phyloP scores from a whole-genome alignment of 2,329 filamentous ascomycete genomes.

The Trichophyton equinum region DNA sequence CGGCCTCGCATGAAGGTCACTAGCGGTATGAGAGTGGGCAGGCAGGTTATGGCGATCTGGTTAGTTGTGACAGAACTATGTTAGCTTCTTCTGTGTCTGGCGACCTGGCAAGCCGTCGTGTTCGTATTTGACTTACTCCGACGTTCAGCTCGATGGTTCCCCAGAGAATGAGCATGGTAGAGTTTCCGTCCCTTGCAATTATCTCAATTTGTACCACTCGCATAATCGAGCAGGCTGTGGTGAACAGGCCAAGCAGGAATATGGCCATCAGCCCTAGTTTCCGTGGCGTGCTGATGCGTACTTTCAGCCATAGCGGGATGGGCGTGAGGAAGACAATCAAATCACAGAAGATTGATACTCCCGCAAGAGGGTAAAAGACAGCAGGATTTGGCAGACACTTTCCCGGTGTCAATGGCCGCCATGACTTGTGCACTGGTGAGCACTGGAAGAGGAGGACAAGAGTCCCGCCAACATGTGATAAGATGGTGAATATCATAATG shows the following conservation, averaged over 20 bases:
- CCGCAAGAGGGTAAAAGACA: constrained; percentile 42
- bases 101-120: not conserved
- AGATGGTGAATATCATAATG: constrained; percentile 33
- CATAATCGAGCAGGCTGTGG: constrained; percentile 43
- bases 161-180: constrained; percentile 46
- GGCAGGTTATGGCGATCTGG: constrained; percentile 3
- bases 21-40: constrained; percentile 3
- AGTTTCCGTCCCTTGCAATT: constrained; percentile 42
- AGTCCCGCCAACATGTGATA: constrained; percentile 39
- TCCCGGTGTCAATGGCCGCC: constrained; percentile 32
- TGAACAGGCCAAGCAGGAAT: constrained; percentile 44
- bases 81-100: not conserved
- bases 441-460: constrained; percentile 42
- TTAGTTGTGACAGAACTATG: not conserved
- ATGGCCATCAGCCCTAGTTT: constrained; percentile 41
- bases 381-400: constrained; percentile 37
- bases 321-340: constrained; percentile 40
- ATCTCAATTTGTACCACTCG: constrained; percentile 41
- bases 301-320: constrained; percentile 37
- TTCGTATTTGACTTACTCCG: constrained; percentile 31
- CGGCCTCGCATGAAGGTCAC: not conserved
- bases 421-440: constrained; percentile 38
- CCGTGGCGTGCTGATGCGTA: constrained; percentile 39
- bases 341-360: constrained; percentile 42
- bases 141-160: constrained; percentile 47